Percentiles rank a stretch among this genome's conserved stretches.
These are phyloP conservation scores for Fraxinus dipetala DNA, from an alignment of 305 asterid species.

Conservation along the genomic window DNA sequence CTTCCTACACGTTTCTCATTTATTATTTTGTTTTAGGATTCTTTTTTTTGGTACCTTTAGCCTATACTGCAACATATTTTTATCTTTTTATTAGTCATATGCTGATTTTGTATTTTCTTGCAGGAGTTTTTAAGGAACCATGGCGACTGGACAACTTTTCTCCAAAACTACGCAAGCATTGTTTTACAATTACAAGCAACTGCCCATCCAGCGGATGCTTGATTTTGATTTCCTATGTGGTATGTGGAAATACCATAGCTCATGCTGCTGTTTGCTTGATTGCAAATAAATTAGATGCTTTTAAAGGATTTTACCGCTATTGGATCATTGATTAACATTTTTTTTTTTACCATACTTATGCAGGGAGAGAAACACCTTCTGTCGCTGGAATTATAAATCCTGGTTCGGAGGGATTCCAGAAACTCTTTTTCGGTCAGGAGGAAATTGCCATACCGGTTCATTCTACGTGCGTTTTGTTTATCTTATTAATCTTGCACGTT, in stretches of 20 bases:
- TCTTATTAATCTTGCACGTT: neutral
- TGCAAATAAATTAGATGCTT: neutral
- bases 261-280: conserved; percentile 9
- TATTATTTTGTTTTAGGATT: conserved; percentile 12
- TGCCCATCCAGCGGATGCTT: conserved; percentile 97
- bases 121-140: conserved; percentile 44
- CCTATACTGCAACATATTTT: neutral
- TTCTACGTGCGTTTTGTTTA: conserved; percentile 44
- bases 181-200: conserved; percentile 89
- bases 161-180: conserved; percentile 94
- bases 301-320: neutral
- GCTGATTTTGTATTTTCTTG: conserved; percentile 30
- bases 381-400: conserved; percentile 98
- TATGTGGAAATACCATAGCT: conserved; percentile 28
- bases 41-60: conserved; percentile 3
- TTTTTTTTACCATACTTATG: neutral
- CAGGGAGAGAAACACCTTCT: conserved; percentile 93
- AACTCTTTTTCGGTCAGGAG: conserved; percentile 94
- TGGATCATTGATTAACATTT: neutral
- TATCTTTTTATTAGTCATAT: neutral
- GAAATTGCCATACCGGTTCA: conserved; percentile 90
- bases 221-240: conserved; percentile 98
- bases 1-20: conserved; percentile 9
- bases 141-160: conserved; percentile 96
- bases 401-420: conserved; percentile 99